Evolutionary conservation across 768 basidiomycete species (phyloP).

Genomic region (Suillus weaverae): DNA sequence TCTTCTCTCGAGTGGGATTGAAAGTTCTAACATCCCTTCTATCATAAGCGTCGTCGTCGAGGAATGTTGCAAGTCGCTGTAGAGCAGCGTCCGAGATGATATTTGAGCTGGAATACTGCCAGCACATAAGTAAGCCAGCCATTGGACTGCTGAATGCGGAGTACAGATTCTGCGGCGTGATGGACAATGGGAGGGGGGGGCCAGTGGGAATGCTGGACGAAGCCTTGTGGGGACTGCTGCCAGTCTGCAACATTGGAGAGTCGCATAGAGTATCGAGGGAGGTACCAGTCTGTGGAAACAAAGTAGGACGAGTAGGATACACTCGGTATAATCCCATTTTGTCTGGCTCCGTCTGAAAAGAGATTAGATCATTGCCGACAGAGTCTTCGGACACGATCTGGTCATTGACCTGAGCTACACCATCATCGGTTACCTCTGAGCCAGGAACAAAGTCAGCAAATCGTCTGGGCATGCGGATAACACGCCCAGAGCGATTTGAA

Average conservation of each 20-base stretch:
- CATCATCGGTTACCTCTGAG: background rate
- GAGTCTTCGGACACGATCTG: background rate
- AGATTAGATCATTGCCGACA: background rate
- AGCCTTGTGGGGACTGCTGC: background rate
- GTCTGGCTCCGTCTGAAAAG: background rate
- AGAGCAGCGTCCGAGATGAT: background rate
- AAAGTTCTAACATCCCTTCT: slow-evolving; percentile 20
- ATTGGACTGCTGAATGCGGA: background rate
- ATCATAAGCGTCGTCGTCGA: slow-evolving; percentile 23
- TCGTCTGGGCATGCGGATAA: background rate
- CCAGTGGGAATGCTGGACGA: background rate
- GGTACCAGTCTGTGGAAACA: too few species aligned
- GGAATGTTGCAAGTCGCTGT: slow-evolving; percentile 27
- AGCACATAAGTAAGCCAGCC: background rate
- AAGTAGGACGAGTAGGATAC: background rate
- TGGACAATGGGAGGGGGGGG: background rate
- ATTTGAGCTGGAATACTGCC: background rate
- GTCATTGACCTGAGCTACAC: background rate
- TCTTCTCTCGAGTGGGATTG: slow-evolving; percentile 3
- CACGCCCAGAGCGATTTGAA: background rate
- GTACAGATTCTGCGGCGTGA: background rate
- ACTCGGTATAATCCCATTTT: background rate
- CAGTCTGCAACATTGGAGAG: background rate
- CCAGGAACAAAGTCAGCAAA: slow-evolving; percentile 10
- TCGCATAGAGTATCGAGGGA: background rate